Evolutionary conservation across 768 basidiomycete genomes (phyloP).

Genomic region (Tubosaeta brunneosetosa): DNA sequence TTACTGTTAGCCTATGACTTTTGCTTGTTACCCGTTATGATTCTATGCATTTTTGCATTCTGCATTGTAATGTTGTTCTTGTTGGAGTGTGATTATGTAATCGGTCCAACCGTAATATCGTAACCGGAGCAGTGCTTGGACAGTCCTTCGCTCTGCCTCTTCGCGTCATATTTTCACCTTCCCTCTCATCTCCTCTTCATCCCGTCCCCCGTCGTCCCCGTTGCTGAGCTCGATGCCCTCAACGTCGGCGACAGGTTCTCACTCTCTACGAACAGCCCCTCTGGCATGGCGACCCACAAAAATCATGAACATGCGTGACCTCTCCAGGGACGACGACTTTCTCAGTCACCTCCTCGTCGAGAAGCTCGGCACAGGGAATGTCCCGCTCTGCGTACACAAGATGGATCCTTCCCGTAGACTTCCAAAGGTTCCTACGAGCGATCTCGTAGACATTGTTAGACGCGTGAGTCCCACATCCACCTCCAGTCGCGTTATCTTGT

Average conservation of each 20-base stretch:
- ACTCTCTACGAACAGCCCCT: conserved; percentile 20
- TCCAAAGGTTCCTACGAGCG: conserved; percentile 66
- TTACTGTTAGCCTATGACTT: conserved; percentile 1
- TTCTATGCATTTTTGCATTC: not conserved
- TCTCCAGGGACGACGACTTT: conserved; percentile 88
- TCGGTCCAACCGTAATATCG: conserved; percentile 21
- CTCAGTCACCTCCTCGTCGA: conserved; percentile 86
- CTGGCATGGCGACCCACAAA: conserved; percentile 76
- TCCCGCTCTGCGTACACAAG: conserved; percentile 85
- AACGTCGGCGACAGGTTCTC: conserved; percentile 23
- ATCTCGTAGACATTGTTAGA: conserved; percentile 68
- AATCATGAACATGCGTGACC: conserved; percentile 88
- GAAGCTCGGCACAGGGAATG: conserved; percentile 75
- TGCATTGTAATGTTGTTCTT: not conserved
- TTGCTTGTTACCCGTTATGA: conserved; percentile 5
- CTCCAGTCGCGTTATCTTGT: conserved; percentile 25
- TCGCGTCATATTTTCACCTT: conserved; percentile 29
- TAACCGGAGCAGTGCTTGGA: conserved; percentile 29
- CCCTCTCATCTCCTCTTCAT: conserved; percentile 4
- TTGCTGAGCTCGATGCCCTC: conserved; percentile 31
- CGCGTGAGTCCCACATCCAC: conserved; percentile 51
- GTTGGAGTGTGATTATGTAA: conserved; percentile 19
- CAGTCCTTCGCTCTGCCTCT: conserved; percentile 26
- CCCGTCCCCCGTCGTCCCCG: conserved; percentile 23
- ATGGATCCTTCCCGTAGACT: conserved; percentile 77